These are phyloP conservation scores for Gentiana straminea DNA, from an alignment of 257 asterid genomes.

Conservation along the genomic window DNA sequence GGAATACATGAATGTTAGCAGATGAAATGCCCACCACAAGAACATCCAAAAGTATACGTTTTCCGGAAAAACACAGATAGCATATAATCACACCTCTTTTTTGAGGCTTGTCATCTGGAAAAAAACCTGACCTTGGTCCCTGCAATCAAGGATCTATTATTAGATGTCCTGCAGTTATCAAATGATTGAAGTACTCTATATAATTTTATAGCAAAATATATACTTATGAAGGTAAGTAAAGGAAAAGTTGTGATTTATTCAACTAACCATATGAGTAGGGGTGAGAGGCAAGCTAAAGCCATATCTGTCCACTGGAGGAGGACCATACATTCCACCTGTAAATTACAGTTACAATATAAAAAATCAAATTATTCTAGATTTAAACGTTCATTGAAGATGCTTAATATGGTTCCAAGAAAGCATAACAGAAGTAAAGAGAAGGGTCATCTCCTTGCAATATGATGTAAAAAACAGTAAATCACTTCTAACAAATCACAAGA, in stretches of 20 bases:
- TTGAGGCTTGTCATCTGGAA: slow-evolving; percentile 42
- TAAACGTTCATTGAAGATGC: too few species aligned
- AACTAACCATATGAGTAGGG: slow-evolving; percentile 45
- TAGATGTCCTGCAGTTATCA: neutral
- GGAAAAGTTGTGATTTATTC: neutral
- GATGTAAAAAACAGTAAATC: too few species aligned
- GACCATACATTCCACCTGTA: slow-evolving; percentile 66
- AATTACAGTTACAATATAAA: too few species aligned
- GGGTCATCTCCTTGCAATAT: too few species aligned
- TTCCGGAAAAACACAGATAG: slow-evolving; percentile 12
- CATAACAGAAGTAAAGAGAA: too few species aligned
- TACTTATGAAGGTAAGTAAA: too few species aligned
- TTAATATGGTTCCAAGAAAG: too few species aligned
- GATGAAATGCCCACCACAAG: neutral
- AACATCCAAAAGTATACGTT: slow-evolving; percentile 6
- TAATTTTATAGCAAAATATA: too few species aligned
- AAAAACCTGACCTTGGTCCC: slow-evolving; percentile 66
- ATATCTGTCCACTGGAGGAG: slow-evolving; percentile 65
- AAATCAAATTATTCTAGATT: too few species aligned
- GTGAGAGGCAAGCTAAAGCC: slow-evolving; percentile 55
- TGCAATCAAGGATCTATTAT: slow-evolving; percentile 9
- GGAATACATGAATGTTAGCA: neutral
- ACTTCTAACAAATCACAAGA: too few species aligned
- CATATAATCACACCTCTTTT: slow-evolving; percentile 29
- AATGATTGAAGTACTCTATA: too few species aligned